These are phyloP conservation scores for Myxozyma mucilagina DNA, from an alignment of 805 yeast genomes.

Conservation along the genomic window DNA sequence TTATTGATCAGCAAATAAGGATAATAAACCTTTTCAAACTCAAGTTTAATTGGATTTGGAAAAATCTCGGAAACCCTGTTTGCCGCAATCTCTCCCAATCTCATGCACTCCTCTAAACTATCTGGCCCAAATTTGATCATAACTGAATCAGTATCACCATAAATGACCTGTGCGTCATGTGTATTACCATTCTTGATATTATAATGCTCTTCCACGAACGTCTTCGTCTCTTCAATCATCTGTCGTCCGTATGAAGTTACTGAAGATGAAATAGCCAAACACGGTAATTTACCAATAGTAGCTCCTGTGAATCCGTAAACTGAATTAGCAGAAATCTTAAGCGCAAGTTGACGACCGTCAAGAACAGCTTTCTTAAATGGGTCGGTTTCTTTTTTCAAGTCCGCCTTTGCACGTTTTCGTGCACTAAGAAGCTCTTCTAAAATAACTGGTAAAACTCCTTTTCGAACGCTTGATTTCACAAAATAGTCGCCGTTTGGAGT, in stretches of 20 bases:
- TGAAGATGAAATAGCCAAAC: slow-evolving; percentile 93
- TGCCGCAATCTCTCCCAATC: slow-evolving; percentile 92
- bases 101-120: slow-evolving; percentile 83
- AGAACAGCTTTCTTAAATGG: slow-evolving; percentile 91
- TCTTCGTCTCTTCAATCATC: slow-evolving; percentile 92
- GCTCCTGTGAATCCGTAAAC: slow-evolving; percentile 99
- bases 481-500: slow-evolving; percentile 94
- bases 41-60: slow-evolving; percentile 84
- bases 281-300: slow-evolving; percentile 94
- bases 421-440: slow-evolving; percentile 84
- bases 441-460: slow-evolving; percentile 91
- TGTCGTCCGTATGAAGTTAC: slow-evolving; percentile 94
- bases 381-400: slow-evolving; percentile 87
- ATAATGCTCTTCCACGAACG: slow-evolving; percentile 78
- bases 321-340: slow-evolving; percentile 95
- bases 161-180: slow-evolving; percentile 86
- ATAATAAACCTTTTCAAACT: slow-evolving; percentile 93
- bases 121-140: slow-evolving; percentile 94
- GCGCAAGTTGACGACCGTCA: slow-evolving; percentile 95
- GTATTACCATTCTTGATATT: slow-evolving; percentile 77
- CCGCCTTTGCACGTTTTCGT: slow-evolving; percentile 88
- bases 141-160: slow-evolving; percentile 99
- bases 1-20: slow-evolving; percentile 93
- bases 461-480: slow-evolving; percentile 64
- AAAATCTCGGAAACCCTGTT: slow-evolving; percentile 75